Percentiles rank a stretch among this genome's conserved stretches.
Conservation (phyloP, 2,329 filamentous ascomycete genomes). For the Xylaria sp. region DNA sequence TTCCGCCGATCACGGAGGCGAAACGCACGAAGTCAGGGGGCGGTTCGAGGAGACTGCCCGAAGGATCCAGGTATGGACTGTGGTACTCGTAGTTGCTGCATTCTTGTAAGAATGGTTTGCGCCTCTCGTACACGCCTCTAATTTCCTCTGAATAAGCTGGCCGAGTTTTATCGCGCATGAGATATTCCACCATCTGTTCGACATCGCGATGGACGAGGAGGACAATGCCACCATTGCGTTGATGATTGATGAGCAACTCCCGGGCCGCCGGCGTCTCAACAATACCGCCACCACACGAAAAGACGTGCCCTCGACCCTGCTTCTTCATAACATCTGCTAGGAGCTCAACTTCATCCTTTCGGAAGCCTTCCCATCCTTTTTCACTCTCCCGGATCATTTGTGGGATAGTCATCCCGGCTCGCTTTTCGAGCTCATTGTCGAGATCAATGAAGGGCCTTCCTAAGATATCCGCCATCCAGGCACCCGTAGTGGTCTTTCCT, state of each 20-base stretch:
- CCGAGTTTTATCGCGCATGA: conserved; percentile 87
- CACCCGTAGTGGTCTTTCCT: conserved; percentile 92
- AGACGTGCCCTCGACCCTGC: conserved; percentile 78
- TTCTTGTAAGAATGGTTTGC: conserved; percentile 88
- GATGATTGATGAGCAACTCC: conserved; percentile 77
- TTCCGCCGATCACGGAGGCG: conserved; percentile 74
- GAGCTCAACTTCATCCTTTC: conserved; percentile 79
- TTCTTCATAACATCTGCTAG: conserved; percentile 79
- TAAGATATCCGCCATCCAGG: conserved; percentile 82
- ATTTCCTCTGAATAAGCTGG: conserved; percentile 95
- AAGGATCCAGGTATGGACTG: conserved; percentile 71
- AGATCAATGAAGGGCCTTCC: conserved; percentile 85
- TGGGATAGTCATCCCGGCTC: conserved; percentile 79
- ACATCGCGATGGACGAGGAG: conserved; percentile 89
- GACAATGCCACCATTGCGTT: conserved; percentile 81
- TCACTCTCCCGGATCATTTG: conserved; percentile 77
- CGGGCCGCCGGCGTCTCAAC: conserved; percentile 87
- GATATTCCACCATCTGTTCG: conserved; percentile 85
- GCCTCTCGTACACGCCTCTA: conserved; percentile 86
- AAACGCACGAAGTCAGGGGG: conserved; percentile 79
- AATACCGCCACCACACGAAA: conserved; percentile 93
- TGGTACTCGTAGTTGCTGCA: conserved; percentile 97
- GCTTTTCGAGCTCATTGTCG: conserved; percentile 84
- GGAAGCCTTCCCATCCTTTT: conserved; percentile 87
- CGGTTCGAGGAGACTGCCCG: conserved; percentile 54